phyloP scores from a whole-genome alignment of 192 early-diverging fungal species.

The Coemansia sp. region DNA sequence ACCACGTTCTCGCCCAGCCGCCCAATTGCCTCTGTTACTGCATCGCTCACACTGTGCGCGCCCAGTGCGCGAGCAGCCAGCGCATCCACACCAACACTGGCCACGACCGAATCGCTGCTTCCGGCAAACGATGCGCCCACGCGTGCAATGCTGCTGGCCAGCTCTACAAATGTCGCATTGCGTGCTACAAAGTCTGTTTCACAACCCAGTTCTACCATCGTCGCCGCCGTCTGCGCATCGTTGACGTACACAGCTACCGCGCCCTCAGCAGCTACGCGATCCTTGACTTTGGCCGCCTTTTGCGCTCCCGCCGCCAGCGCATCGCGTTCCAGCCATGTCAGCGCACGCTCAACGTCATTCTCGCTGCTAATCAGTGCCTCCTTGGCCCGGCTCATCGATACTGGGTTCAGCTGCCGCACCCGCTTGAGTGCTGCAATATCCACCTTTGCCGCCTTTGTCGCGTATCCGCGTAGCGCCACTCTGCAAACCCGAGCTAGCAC shows the following conservation, averaged over 20 bases:
- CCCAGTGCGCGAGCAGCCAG: slow-evolving; percentile 11
- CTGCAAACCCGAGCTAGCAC: background rate
- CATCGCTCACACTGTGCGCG: slow-evolving; percentile 58
- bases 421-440: slow-evolving; percentile 64
- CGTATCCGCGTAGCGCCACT: slow-evolving; percentile 16
- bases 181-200: slow-evolving; percentile 97
- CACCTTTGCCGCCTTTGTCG: slow-evolving; percentile 37
- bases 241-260: slow-evolving; percentile 58
- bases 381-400: slow-evolving; percentile 80
- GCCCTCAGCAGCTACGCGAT: slow-evolving; percentile 76
- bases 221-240: slow-evolving; percentile 49
- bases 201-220: slow-evolving; percentile 75
- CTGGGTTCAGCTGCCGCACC: slow-evolving; percentile 77
- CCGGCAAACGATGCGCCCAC: slow-evolving; percentile 5
- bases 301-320: slow-evolving; percentile 65
- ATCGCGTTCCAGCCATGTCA: slow-evolving; percentile 78
- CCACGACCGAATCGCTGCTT: background rate
- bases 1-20: slow-evolving; percentile 89
- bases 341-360: slow-evolving; percentile 75
- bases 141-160: slow-evolving; percentile 55
- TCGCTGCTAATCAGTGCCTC: slow-evolving; percentile 74
- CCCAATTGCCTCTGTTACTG: slow-evolving; percentile 74
- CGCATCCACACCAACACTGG: slow-evolving; percentile 1
- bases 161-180: slow-evolving; percentile 71
- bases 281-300: slow-evolving; percentile 80